A percentile compares a stretch with the other conserved stretches of the same genome.
These are phyloP conservation scores for Fusarium sp. DNA, from an alignment of 2,329 filamentous ascomycete species.

Conservation along the genomic window DNA sequence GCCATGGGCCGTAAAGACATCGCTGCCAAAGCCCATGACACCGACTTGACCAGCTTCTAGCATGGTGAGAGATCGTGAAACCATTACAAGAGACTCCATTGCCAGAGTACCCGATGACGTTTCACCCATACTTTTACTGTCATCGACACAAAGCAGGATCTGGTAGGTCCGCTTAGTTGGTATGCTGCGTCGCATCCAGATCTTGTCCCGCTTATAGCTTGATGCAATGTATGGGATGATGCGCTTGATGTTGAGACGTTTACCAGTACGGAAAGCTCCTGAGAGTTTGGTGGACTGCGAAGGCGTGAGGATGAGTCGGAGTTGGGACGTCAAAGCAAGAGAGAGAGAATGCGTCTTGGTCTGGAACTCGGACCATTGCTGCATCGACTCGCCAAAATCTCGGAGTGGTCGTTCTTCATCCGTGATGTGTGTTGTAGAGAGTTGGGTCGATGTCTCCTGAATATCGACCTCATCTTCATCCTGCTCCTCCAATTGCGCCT, in stretches of 20 bases:
- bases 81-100: constrained; percentile 93
- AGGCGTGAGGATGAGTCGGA: constrained; percentile 93
- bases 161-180: constrained; percentile 96
- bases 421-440: constrained; percentile 79
- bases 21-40: constrained; percentile 87
- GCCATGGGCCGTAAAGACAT: constrained; percentile 85
- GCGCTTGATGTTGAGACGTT: constrained; percentile 98
- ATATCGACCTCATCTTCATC: constrained; percentile 61
- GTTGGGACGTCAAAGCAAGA: constrained; percentile 89
- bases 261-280: constrained; percentile 95
- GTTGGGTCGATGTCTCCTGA: constrained; percentile 68
- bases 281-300: constrained; percentile 96
- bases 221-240: constrained; percentile 99
- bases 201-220: constrained; percentile 98
- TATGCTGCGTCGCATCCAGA: constrained; percentile 95
- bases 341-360: constrained; percentile 86
- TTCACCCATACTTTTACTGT: constrained; percentile 94
- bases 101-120: constrained; percentile 80
- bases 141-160: constrained; percentile 96
- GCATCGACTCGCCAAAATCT: constrained; percentile 68
- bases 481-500: constrained; percentile 58
- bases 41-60: constrained; percentile 95
- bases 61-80: constrained; percentile 87
- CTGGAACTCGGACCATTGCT: constrained; percentile 88
- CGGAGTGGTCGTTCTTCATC: constrained; percentile 56